A percentile compares a stretch with the other conserved stretches of the same genome.
Evolutionary conservation across 2,329 filamentous ascomycete species (phyloP).

Genomic region (Capronia coronata): DNA sequence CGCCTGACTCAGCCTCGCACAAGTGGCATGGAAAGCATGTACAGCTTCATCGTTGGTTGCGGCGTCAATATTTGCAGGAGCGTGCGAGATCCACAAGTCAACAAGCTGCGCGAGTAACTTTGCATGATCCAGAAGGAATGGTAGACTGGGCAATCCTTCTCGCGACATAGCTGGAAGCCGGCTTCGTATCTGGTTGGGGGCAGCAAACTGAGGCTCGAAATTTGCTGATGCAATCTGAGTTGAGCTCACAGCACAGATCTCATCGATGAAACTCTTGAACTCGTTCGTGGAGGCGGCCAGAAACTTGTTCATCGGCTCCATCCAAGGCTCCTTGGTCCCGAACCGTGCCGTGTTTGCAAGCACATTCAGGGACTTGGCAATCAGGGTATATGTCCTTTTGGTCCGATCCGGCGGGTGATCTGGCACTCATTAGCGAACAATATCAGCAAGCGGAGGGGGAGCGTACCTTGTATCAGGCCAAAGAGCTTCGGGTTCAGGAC

Average conservation of each 20-base stretch:
- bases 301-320: slow-evolving; percentile 97
- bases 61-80: slow-evolving; percentile 37
- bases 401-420: slow-evolving; percentile 79
- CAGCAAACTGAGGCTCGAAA: slow-evolving; percentile 69
- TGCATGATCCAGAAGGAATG: slow-evolving; percentile 85
- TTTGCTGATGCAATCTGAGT: slow-evolving; percentile 53
- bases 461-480: slow-evolving; percentile 65
- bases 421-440: slow-evolving; percentile 30
- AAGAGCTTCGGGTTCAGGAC: slow-evolving; percentile 93
- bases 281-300: slow-evolving; percentile 66
- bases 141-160: slow-evolving; percentile 88
- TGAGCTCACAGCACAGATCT: slow-evolving; percentile 73
- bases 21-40: slow-evolving; percentile 40
- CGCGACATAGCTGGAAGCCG: slow-evolving; percentile 72
- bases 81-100: slow-evolving; percentile 47
- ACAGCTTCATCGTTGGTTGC: slow-evolving; percentile 37
- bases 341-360: slow-evolving; percentile 86
- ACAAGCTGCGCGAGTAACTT: slow-evolving; percentile 78
- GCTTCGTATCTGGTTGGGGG: slow-evolving; percentile 80
- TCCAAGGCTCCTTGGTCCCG: slow-evolving; percentile 94
- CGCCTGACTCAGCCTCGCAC: slow-evolving; percentile 38
- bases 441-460: not conserved
- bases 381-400: slow-evolving; percentile 81
- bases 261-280: slow-evolving; percentile 82
- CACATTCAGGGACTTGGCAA: slow-evolving; percentile 86